Conservation (phyloP, 768 basidiomycete genomes). For the Phaffia australis region DNA sequence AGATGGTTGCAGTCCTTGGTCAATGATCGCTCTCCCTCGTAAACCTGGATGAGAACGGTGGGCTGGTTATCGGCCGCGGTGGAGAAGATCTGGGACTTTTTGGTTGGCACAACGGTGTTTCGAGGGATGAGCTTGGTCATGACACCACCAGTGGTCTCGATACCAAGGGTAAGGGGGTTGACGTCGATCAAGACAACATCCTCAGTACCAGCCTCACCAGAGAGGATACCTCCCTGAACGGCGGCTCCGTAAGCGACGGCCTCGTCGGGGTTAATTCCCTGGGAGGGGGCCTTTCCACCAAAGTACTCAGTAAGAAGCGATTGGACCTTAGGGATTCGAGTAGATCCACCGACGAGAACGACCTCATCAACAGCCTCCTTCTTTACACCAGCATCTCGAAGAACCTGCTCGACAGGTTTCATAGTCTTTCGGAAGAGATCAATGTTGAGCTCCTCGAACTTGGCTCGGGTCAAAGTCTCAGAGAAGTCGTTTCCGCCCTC, state of each 20-base stretch:
- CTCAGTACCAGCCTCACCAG: slow-evolving; percentile 79
- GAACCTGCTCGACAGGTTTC: slow-evolving; percentile 97
- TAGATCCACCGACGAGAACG: slow-evolving; percentile 91
- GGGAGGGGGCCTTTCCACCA: slow-evolving; percentile 89
- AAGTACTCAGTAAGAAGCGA: slow-evolving; percentile 98
- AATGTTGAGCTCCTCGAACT: slow-evolving; percentile 97
- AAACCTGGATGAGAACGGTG: slow-evolving; percentile 93
- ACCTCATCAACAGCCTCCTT: slow-evolving; percentile 93
- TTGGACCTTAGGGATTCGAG: slow-evolving; percentile 98
- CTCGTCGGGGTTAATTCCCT: slow-evolving; percentile 98
- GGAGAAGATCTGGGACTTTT: slow-evolving; percentile 95
- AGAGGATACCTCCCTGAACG: slow-evolving; percentile 95
- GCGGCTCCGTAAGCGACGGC: slow-evolving; percentile 98
- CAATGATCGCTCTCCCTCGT: slow-evolving; percentile 89
- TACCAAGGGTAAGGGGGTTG: slow-evolving; percentile 92
- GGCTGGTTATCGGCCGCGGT: slow-evolving; percentile 53
- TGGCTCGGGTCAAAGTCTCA: slow-evolving; percentile 92
- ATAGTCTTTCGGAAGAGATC: slow-evolving; percentile 99
- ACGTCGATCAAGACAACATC: slow-evolving; percentile 94
- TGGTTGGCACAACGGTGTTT: slow-evolving; percentile 96
- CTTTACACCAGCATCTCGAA: slow-evolving; percentile 96
- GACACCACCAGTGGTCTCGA: slow-evolving; percentile 96
- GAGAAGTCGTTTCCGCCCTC: slow-evolving; percentile 95
- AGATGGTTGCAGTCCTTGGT: slow-evolving; percentile 99
- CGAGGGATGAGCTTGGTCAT: slow-evolving; percentile 95